Evolutionary conservation across 805 yeast species (phyloP), one percentile per base, ranked within the genome.

Genomic region (Candida boleticola): DNA sequence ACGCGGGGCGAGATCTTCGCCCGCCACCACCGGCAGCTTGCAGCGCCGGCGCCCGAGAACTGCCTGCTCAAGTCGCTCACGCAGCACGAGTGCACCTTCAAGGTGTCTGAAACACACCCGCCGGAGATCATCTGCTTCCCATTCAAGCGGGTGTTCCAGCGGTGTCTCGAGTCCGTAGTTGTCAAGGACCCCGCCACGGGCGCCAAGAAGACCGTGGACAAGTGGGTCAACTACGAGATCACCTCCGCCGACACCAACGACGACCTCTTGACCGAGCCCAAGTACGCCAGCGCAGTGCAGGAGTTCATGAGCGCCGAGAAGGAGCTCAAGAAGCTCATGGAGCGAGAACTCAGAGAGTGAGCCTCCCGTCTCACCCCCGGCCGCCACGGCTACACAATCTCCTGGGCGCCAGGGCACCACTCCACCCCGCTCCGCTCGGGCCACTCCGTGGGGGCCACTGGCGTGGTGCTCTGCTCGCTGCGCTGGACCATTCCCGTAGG

Each of bases 81-180:
- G 1, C 76, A 71, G 43, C 62, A 64, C 50, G 74, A 70, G 47
- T 71, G 76, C 46, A 70, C 75, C 3, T 70, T 69, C 43, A 55
- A 51, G 34, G 51, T 64, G 14, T 29, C 51, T 3, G 41, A 47
- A 23, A 40, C 48, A 27, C 43, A 44, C n/a, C 55, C 60, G 2
- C 64, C 62, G 25, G 65, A 66, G 42, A 67, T 68, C 30, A 60
- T 71, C 22, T 71, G 76, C 43, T 50, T 71, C 23, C 76, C 76
- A 13, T 71, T 71, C 51, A 68, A 65, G 40, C 44, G 76, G 35
- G 40, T 68, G 5, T 71, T 71, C 51, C 71, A 66, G 52, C 47
- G 73, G 38, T 71, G 76, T 44, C 48, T 66, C 19, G 47, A 65
- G 14, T 57, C 62, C 2, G 40, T 51, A 5, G 48, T 52, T 16